A percentile compares a stretch with the other conserved stretches of the same genome.
These are phyloP conservation scores for Chrysochromulina tobinii DNA, from an alignment of 78 protist species.

Conservation along the genomic window DNA sequence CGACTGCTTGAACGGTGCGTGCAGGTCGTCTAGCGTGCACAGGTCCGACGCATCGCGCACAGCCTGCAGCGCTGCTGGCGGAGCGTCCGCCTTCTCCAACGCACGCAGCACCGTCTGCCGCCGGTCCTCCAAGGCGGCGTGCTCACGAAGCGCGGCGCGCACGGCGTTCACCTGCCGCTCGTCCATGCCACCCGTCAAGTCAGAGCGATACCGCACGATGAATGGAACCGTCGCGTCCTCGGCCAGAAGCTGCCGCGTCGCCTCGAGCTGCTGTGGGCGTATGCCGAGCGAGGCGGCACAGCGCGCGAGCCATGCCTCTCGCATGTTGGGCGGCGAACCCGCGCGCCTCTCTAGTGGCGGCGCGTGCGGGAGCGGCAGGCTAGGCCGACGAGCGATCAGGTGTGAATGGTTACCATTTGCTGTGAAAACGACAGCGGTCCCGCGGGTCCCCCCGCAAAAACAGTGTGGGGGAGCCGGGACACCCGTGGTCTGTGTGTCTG, in stretches of 20 bases:
- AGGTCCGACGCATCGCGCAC: not conserved
- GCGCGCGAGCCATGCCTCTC: no score
- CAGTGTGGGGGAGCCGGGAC: no score
- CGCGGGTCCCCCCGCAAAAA: no score
- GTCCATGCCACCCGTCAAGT: not conserved
- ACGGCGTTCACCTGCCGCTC: not conserved
- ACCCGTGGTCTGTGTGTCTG: no score
- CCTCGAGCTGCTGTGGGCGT: not conserved
- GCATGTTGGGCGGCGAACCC: no score
- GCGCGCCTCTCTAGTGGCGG: no score
- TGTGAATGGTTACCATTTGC: no score
- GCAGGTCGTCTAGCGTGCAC: not conserved
- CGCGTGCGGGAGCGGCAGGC: no score
- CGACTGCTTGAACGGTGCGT: not conserved
- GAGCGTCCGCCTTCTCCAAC: not conserved
- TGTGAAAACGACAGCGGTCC: no score
- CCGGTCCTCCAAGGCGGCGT: not conserved
- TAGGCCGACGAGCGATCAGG: no score
- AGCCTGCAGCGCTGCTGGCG: no score
- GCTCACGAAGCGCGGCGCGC: not conserved
- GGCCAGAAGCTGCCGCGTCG: not conserved
- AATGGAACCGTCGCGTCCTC: conserved; percentile 2
- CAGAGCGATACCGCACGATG: conserved; percentile 15
- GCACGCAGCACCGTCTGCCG: not conserved
- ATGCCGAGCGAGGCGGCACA: no score